Evolutionary conservation across 495 filamentous ascomycete species (phyloP), one percentile per base, ranked within the genome.

Genomic region (Parmelia sp.): DNA sequence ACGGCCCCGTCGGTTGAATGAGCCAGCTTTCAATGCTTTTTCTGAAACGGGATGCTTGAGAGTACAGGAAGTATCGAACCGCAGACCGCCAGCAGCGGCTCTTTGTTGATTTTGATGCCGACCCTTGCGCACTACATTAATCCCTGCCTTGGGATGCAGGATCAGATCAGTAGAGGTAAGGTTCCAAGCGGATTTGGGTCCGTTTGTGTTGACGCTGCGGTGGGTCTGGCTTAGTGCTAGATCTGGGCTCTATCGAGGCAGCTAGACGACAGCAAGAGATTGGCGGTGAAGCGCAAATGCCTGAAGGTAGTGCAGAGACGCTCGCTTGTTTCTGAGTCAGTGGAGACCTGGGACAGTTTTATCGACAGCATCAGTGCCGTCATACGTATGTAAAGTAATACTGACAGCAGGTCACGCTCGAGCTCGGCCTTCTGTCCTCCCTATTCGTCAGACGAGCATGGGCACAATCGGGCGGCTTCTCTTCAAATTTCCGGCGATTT

Each of bases 271-370:
- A 12, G 40, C 17, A 61, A 25, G 51, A 65, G 63, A 59, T 27
- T 62, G 65, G 68, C 68, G 68, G 68, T 67, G 68, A 70, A 49
- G 53, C 44, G 57, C 36, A 58, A 19, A 42, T 42, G 44, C n/a
- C 40, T 36, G 11, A 59, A 21, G 31, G 35, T n/a, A n/a, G n/a
- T 21, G 62, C 35, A 56, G 56, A 60, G 56, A 40, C 31, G 56
- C 40, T 33, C 36, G 45, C 62, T 57, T 19, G 61, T 47, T 35
- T 35, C 51, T 45, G 19, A 27, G 40, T 36, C 23, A 35, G 33
- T 25, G 29, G 37, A 33, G 39, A 33, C 15, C 42, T 45, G 21
- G 37, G 40, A 57, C 29, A 21, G 33, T 33, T 33, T 63, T 25
- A 40, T 45, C 19, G 37, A 21, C 44, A 37, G 12, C 14, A 45